Conservation (phyloP, 345 rosid species). For the Salix arbutifolia region DNA sequence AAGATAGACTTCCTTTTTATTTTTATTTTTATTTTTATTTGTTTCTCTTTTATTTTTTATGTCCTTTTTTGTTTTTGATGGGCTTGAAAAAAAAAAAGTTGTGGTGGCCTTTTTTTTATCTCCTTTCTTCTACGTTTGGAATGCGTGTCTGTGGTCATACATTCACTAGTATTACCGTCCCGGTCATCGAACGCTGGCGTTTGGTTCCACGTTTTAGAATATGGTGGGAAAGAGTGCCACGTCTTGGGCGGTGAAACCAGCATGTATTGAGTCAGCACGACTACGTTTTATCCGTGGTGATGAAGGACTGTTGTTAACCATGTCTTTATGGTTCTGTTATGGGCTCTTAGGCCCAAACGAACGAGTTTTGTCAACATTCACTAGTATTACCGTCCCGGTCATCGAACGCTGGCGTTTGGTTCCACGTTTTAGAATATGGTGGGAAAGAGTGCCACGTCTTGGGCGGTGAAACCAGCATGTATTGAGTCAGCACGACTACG, state of each 20-base stretch:
- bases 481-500: not conserved
- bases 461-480: not conserved
- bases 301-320: not conserved
- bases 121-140: slow-evolving; percentile 2
- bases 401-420: not conserved
- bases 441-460: not conserved
- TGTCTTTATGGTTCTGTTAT: not conserved
- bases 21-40: not conserved
- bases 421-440: not conserved
- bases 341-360: not conserved
- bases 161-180: not conserved
- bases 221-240: not conserved
- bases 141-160: slow-evolving; percentile 1
- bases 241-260: not conserved
- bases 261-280: not conserved
- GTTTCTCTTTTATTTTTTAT: not conserved
- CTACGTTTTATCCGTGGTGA: not conserved
- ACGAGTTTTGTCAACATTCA: no score
- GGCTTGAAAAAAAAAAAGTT: not conserved
- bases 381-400: not conserved
- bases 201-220: not conserved
- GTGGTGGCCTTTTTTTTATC: not conserved
- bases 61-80: not conserved
- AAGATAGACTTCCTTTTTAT: not conserved
- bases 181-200: not conserved